Percentiles rank a stretch among this genome's conserved stretches.
Evolutionary conservation across 495 filamentous ascomycete genomes (phyloP).

Genomic region (Jackrogersella multiformis): DNA sequence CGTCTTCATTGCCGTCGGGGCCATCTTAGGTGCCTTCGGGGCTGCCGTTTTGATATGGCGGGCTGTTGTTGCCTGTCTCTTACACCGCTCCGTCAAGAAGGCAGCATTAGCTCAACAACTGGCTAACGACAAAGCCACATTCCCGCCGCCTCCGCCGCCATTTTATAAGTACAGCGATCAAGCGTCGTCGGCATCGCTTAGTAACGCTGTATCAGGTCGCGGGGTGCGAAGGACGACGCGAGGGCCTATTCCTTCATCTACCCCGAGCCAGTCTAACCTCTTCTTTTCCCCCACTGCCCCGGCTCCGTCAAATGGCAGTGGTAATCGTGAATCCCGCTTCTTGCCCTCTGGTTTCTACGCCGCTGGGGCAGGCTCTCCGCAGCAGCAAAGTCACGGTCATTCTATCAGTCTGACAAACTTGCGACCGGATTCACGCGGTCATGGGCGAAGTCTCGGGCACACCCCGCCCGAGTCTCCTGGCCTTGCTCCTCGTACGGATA

Average conservation of each 20-base stretch:
- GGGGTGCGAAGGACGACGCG: constrained; percentile 51
- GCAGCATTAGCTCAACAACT: constrained; percentile 76
- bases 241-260: constrained; percentile 54
- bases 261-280: constrained; percentile 66
- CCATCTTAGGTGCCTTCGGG: constrained; percentile 82
- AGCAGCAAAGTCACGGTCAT: constrained; percentile 58
- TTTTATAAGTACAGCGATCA: constrained; percentile 68
- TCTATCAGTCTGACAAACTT: constrained; percentile 65
- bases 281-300: constrained; percentile 95
- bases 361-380: constrained; percentile 61
- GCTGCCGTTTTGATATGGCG: constrained; percentile 87
- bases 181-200: constrained; percentile 68
- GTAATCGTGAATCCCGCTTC: constrained; percentile 73
- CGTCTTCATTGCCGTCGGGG: constrained; percentile 94
- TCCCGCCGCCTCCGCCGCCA: constrained; percentile 58
- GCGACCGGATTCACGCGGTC: constrained; percentile 61
- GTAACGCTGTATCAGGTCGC: constrained; percentile 56
- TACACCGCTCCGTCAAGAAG: constrained; percentile 87
- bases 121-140: constrained; percentile 69
- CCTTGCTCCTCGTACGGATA: constrained; percentile 44
- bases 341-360: constrained; percentile 95
- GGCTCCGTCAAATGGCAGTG: constrained; percentile 50
- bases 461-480: constrained; percentile 71
- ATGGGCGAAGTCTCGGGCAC: constrained; percentile 52
- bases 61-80: constrained; percentile 85